Evolutionary conservation across 176 grass and related monocot genomes (phyloP).

Genomic region (Oryza meridionalis): DNA sequence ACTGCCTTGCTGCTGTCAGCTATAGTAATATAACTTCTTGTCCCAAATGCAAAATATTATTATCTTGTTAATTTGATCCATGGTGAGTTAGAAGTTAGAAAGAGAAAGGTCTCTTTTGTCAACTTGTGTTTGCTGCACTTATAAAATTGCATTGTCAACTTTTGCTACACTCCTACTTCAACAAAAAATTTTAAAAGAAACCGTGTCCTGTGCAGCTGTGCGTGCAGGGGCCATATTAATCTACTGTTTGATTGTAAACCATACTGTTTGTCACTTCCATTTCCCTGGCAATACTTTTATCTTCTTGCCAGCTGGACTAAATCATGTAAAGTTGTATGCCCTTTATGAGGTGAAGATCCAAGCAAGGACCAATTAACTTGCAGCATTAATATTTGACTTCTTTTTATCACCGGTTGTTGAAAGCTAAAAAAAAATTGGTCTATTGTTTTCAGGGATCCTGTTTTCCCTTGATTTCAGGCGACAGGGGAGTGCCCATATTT

Average conservation of each 20-base stretch:
- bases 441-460: slow-evolving; percentile 17
- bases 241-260: too few species aligned
- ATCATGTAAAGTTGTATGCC: neutral
- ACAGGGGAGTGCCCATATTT: neutral
- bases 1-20: slow-evolving; percentile 16
- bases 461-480: neutral
- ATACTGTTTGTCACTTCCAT: neutral
- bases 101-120: neutral
- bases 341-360: neutral
- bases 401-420: neutral
- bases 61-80: neutral
- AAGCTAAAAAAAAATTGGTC: neutral
- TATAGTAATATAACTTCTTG: slow-evolving; percentile 16
- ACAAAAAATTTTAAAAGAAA: neutral
- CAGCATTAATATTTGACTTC: neutral
- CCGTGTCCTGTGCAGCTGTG: too few species aligned
- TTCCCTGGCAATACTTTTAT: neutral
- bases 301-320: neutral
- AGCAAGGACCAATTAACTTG: neutral
- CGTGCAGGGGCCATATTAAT: too few species aligned
- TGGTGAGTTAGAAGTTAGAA: neutral
- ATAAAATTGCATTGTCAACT: neutral
- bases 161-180: neutral
- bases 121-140: neutral
- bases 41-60: neutral